phyloP scores from a whole-genome alignment of 140 eudicot genomes.

The Erigeron philadelphicus region DNA sequence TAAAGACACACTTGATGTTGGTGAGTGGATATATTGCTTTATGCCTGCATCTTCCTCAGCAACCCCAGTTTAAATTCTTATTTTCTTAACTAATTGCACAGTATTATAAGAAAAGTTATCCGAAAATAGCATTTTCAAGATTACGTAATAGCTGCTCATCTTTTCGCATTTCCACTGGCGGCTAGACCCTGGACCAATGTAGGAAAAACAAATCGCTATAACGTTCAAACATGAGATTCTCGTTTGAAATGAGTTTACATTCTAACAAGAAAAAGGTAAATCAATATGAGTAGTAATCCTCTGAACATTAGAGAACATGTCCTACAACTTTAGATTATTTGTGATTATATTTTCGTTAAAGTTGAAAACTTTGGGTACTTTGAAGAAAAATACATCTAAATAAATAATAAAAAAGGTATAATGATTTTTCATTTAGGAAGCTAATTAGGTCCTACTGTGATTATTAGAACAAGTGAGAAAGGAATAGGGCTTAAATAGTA shows the following conservation, averaged over 20 bases:
- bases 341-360: neutral
- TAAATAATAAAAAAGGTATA: neutral
- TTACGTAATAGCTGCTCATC: slow-evolving; percentile 13
- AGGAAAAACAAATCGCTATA: neutral
- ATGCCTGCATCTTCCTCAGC: slow-evolving; percentile 26
- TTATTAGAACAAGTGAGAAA: slow-evolving; percentile 30
- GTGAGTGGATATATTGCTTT: slow-evolving; percentile 30
- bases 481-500: slow-evolving; percentile 19
- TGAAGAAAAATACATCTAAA: neutral
- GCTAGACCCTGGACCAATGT: slow-evolving; percentile 17
- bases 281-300: slow-evolving; percentile 25
- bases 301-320: slow-evolving; percentile 5
- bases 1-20: slow-evolving; percentile 30
- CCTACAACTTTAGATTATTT: neutral
- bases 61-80: slow-evolving; percentile 9
- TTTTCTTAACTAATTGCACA: slow-evolving; percentile 21
- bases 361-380: slow-evolving; percentile 10
- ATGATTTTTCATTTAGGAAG: slow-evolving; percentile 25
- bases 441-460: slow-evolving; percentile 31
- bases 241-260: slow-evolving; percentile 17
- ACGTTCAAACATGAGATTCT: slow-evolving; percentile 11
- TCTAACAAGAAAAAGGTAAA: neutral
- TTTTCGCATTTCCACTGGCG: neutral
- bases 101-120: neutral
- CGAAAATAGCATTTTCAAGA: slow-evolving; percentile 10